Percentiles rank a stretch among this genome's conserved stretches.
Conservation (phyloP, 345 rosid genomes). For the Heritiera littoralis region DNA sequence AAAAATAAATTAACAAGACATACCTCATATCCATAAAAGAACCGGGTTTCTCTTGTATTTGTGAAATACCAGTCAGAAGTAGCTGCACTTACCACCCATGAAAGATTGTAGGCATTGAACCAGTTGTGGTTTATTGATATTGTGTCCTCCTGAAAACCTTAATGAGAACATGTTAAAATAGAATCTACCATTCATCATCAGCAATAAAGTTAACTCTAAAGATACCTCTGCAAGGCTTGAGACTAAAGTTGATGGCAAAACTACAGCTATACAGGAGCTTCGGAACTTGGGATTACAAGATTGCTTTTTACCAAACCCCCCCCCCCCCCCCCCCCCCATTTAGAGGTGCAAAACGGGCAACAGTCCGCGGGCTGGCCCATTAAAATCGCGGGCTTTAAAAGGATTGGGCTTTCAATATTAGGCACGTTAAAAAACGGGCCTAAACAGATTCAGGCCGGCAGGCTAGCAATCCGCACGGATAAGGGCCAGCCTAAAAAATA, state of each 20-base stretch:
- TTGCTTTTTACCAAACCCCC: too few species aligned
- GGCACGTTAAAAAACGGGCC: too few species aligned
- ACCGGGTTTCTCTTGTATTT: not conserved
- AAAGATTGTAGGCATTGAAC: slow-evolving; percentile 81
- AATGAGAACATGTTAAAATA: not conserved
- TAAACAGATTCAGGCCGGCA: too few species aligned
- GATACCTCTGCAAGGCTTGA: not conserved
- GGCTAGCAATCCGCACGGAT: too few species aligned
- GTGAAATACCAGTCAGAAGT: slow-evolving; percentile 5
- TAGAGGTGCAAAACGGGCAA: too few species aligned
- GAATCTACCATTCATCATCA: not conserved
- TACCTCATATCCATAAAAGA: slow-evolving; percentile 2
- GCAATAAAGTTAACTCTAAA: slow-evolving; percentile 1
- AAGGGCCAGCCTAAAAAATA: too few species aligned
- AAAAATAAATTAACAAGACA: slow-evolving; percentile 21
- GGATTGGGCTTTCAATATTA: too few species aligned
- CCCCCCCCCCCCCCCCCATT: not conserved
- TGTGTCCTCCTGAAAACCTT: slow-evolving; percentile 73
- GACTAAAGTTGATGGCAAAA: not conserved
- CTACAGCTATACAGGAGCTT: not conserved
- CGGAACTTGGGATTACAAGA: not conserved
- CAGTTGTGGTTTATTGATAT: slow-evolving; percentile 95
- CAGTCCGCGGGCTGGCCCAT: too few species aligned
- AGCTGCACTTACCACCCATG: slow-evolving; percentile 75
- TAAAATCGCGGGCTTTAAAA: too few species aligned